Percentiles rank a stretch among this genome's conserved stretches.
Conservation (phyloP, 1,139 yeast genomes). For the Hanseniaspora sp. region DNA sequence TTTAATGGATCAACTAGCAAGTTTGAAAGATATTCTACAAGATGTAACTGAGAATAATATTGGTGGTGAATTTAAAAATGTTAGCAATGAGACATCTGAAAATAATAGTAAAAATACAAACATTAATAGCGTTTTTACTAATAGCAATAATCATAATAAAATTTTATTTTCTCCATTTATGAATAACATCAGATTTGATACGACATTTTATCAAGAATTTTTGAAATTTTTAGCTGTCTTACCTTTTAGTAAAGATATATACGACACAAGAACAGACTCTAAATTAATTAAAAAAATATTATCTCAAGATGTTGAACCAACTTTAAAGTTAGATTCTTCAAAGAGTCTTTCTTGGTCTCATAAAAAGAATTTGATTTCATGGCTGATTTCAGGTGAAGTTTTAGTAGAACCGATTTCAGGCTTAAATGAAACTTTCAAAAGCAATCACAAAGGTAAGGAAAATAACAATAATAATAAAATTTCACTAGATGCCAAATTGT, state of each 20-base stretch:
- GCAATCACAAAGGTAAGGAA: constrained; percentile 18
- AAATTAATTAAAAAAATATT: constrained; percentile 56
- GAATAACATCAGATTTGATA: constrained; percentile 50
- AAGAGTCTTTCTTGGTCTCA: constrained; percentile 52
- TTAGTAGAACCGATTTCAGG: constrained; percentile 82
- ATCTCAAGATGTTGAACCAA: constrained; percentile 70
- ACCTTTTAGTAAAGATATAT: constrained; percentile 28
- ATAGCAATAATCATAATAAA: constrained; percentile 14
- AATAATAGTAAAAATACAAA: constrained; percentile 19
- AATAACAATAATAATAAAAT: constrained; percentile 15
- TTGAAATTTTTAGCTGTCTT: constrained; percentile 30
- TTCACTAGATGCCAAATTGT: constrained; percentile 26
- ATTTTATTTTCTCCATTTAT: constrained; percentile 43
- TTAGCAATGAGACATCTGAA: constrained; percentile 21
- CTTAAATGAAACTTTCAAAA: constrained; percentile 52
- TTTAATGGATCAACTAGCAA: constrained; percentile 57
- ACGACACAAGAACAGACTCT: constrained; percentile 36
- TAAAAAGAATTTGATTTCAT: constrained; percentile 48
- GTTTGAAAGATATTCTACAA: constrained; percentile 47
- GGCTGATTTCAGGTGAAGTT: constrained; percentile 69
- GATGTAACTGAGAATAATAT: constrained; percentile 21
- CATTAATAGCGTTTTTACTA: constrained; percentile 19
- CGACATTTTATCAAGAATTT: constrained; percentile 32
- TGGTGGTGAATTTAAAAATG: not conserved
- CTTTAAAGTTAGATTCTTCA: constrained; percentile 47